Evolutionary conservation across 2,329 filamentous ascomycete species (phyloP).

Genomic region (Hypoxylon sp.): DNA sequence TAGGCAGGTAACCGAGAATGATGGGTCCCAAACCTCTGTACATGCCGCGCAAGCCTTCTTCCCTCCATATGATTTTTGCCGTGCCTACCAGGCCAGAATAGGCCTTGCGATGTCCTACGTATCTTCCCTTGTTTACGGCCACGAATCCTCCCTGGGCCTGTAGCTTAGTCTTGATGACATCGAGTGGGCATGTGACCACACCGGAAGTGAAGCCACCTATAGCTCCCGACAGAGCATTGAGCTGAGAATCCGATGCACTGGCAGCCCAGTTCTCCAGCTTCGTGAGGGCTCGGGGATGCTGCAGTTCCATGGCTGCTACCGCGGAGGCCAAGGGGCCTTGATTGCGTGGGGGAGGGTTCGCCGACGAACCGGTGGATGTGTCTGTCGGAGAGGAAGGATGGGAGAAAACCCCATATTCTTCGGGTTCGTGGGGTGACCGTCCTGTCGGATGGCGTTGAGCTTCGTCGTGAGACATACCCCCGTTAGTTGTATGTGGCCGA

Average conservation of each 20-base stretch:
- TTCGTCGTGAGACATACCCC: constrained; percentile 66
- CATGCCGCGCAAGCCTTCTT: constrained; percentile 90
- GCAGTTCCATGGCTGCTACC: constrained; percentile 48
- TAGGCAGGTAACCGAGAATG: constrained; percentile 93
- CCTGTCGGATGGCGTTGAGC: constrained; percentile 52
- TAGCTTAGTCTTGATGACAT: constrained; percentile 98
- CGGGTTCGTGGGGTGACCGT: constrained; percentile 42
- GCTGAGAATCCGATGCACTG: constrained; percentile 68
- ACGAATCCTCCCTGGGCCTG: constrained; percentile 91
- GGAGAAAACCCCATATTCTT: constrained; percentile 54
- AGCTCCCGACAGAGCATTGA: constrained; percentile 89
- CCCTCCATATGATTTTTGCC: constrained; percentile 82
- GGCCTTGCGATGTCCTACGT: constrained; percentile 66
- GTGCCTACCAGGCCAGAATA: constrained; percentile 92
- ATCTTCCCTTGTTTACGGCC: constrained; percentile 61
- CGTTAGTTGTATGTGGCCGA: constrained; percentile 22
- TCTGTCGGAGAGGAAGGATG: constrained; percentile 45
- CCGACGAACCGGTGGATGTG: constrained; percentile 45
- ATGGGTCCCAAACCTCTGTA: constrained; percentile 95
- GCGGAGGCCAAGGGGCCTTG: constrained; percentile 37
- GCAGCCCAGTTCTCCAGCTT: constrained; percentile 67
- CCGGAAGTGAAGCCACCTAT: constrained; percentile 92
- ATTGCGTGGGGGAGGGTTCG: constrained; percentile 35
- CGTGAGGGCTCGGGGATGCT: constrained; percentile 52
- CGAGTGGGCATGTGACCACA: constrained; percentile 93